These are phyloP conservation scores for Neurospora sp. DNA, from an alignment of 495 filamentous ascomycete species.

Conservation along the genomic window DNA sequence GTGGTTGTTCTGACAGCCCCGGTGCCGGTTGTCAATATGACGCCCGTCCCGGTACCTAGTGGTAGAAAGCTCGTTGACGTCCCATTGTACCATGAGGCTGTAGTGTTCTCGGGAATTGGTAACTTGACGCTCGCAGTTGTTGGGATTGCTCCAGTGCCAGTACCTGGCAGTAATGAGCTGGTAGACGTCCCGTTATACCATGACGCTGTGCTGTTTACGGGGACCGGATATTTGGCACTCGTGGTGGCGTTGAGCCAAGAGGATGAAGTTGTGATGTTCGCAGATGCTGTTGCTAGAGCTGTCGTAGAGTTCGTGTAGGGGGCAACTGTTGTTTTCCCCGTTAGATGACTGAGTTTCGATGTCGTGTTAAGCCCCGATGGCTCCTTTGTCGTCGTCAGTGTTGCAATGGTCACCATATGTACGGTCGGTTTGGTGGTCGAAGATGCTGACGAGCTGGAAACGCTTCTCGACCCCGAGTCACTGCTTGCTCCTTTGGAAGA, in stretches of 20 bases:
- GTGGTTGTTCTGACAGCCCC: no score
- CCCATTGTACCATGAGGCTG: not conserved
- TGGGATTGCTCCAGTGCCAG: not conserved
- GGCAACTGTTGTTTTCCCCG: accelerated
- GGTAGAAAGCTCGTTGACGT: not conserved
- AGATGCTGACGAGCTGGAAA: not conserved
- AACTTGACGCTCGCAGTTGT: not conserved
- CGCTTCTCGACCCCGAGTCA: not conserved
- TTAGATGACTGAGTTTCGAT: accelerated
- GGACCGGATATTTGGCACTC: not conserved
- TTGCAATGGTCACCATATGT: not conserved
- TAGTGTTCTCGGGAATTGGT: not conserved
- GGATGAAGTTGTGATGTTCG: not conserved
- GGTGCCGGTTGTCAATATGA: no score
- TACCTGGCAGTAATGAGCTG: not conserved
- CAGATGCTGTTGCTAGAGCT: not conserved
- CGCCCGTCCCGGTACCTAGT: no score
- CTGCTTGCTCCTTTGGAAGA: not conserved
- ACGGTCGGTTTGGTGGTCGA: not conserved
- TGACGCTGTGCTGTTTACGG: not conserved
- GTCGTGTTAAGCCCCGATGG: not conserved
- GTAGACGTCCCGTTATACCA: not conserved
- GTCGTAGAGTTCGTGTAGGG: not conserved
- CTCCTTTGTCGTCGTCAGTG: not conserved
- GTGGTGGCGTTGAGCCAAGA: not conserved